Percentiles rank a stretch among this genome's conserved stretches.
Evolutionary conservation across 2,329 filamentous ascomycete species (phyloP).

Genomic region (Clarireedia paspali): DNA sequence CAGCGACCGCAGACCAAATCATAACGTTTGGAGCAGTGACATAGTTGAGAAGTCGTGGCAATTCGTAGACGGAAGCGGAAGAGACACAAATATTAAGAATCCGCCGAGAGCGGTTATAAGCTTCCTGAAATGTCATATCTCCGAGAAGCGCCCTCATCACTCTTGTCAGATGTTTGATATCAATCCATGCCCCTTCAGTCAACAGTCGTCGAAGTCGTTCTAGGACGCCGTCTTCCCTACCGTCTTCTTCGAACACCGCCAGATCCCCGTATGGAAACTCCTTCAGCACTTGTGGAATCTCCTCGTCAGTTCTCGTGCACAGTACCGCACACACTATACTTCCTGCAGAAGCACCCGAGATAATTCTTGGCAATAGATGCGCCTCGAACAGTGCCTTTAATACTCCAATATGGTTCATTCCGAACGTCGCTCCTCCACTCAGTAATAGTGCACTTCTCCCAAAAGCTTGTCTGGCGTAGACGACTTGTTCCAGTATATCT

Average conservation of each 20-base stretch:
- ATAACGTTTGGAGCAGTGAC: slow-evolving; percentile 89
- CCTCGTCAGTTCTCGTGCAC: slow-evolving; percentile 54
- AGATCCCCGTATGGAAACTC: slow-evolving; percentile 56
- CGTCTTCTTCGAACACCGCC: slow-evolving; percentile 53
- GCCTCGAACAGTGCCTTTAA: slow-evolving; percentile 59
- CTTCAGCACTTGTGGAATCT: slow-evolving; percentile 50
- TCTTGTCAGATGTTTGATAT: slow-evolving; percentile 71
- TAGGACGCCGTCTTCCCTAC: slow-evolving; percentile 54
- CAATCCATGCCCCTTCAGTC: slow-evolving; percentile 77
- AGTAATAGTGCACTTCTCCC: slow-evolving; percentile 58
- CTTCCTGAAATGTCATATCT: slow-evolving; percentile 90
- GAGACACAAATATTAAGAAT: slow-evolving; percentile 95
- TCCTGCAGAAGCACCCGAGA: slow-evolving; percentile 62
- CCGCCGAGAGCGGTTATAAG: slow-evolving; percentile 86
- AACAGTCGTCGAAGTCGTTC: slow-evolving; percentile 65
- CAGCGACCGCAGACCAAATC: slow-evolving; percentile 94
- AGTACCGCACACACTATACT: slow-evolving; percentile 61
- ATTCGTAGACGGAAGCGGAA: slow-evolving; percentile 76
- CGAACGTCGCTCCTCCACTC: slow-evolving; percentile 63
- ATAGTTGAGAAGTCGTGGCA: slow-evolving; percentile 84
- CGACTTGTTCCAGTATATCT: slow-evolving; percentile 50
- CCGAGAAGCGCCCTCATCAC: slow-evolving; percentile 78
- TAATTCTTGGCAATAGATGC: slow-evolving; percentile 56
- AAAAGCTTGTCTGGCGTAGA: slow-evolving; percentile 54
- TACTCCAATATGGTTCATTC: slow-evolving; percentile 66